Evolutionary conservation across 345 rosid genomes (phyloP).

Genomic region (Camelina sativa): DNA sequence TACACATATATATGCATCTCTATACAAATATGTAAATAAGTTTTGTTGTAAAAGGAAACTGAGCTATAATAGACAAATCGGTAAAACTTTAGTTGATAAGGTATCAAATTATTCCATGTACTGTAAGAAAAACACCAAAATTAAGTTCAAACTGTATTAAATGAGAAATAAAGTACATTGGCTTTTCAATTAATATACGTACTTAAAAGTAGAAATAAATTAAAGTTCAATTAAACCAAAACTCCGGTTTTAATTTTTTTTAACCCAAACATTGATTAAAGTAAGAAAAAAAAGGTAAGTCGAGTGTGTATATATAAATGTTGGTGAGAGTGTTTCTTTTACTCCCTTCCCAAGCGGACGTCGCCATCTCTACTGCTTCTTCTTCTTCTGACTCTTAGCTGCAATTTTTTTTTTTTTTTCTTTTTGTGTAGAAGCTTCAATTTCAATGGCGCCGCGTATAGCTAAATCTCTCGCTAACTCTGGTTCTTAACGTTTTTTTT

Average conservation of each 20-base stretch:
- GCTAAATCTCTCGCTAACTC: background rate
- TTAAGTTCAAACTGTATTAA: background rate
- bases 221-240: background rate
- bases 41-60: background rate
- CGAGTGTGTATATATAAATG: background rate
- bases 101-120: background rate
- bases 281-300: too few relatives aligned
- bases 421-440: background rate
- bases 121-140: background rate
- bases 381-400: background rate
- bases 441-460: background rate
- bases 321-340: background rate
- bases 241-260: background rate
- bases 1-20: too few relatives aligned
- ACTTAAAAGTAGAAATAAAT: background rate
- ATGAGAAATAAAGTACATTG: background rate
- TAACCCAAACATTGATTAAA: background rate
- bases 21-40: background rate
- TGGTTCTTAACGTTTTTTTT: background rate
- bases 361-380: slow-evolving; percentile 7
- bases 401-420: background rate
- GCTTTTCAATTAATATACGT: background rate
- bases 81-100: too few relatives aligned
- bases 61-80: background rate
- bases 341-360: background rate